Evolutionary conservation across 2,329 filamentous ascomycete species (phyloP), one percentile per base, ranked within the genome.

Genomic region (Juglanconis juglandina): DNA sequence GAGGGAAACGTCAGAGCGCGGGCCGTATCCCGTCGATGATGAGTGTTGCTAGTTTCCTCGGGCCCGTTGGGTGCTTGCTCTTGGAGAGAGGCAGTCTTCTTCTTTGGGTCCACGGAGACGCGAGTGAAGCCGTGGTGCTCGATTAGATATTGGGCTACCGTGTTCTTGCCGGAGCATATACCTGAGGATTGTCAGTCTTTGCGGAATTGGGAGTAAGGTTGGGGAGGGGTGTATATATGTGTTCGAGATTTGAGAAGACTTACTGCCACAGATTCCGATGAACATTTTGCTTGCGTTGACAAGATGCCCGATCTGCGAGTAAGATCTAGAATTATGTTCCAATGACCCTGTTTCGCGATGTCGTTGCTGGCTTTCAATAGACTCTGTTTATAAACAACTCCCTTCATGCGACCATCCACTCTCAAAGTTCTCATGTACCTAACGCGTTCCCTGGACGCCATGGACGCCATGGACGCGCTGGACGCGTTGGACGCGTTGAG

Each of bases 81-180:
- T 24, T 59, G 50, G 17, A 56, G 3, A 4, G 33, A 17, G 8
- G 49, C 5, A 11, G 30, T 51, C 41, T 56, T 44, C 9, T 13
- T 5, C 9, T 52, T 56, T 39, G 54, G 52, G 42, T 63, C 64
- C 5, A 51, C 35, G 53, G 58, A 34, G 11, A 63, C 58, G 37
- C 85, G 85, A 63, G 84, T 86, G 76, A 98, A 99, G 63, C 85
- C 87, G 74, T 97, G 90, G 65, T 93, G 85, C 65, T 92, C 84
- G 65, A 93, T 85, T 8, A 99, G 85, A 72, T 96, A 97, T 58
- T 91, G 85, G 60, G 92, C 92, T 65, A 98, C 91, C 9, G 92
- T 91, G 71, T 87, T 88, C 78, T 97, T 98, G 69, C 95, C 95
- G 53, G 94, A 88, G 78, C 93, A 98, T 69, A 97, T 94, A 70